phyloP scores from a whole-genome alignment of 305 asterid genomes.

The Petunia hybrid region DNA sequence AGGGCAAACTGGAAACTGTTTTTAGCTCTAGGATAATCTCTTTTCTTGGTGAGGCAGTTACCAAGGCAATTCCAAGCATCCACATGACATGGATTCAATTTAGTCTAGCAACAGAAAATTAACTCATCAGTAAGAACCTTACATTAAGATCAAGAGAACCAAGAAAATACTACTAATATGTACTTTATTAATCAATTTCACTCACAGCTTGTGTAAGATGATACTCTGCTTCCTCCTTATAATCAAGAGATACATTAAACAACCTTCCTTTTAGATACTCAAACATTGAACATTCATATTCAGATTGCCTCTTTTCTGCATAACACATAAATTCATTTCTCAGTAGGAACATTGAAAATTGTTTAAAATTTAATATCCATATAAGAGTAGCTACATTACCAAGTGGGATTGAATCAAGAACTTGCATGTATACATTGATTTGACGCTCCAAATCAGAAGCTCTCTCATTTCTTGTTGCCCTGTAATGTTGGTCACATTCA shows the following conservation, averaged over 20 bases:
- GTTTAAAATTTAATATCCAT: no score
- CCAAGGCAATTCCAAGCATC: constrained; percentile 7
- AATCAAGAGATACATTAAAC: no score
- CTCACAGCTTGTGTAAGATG: no score
- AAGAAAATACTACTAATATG: no score
- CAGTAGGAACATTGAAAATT: no score
- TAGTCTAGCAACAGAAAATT: background rate
- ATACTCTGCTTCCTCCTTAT: no score
- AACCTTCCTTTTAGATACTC: no score
- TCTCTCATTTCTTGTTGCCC: background rate
- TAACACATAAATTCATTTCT: no score
- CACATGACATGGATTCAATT: background rate
- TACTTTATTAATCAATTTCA: no score
- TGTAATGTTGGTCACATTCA: background rate
- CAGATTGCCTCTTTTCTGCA: no score
- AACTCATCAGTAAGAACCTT: background rate
- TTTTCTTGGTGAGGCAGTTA: background rate
- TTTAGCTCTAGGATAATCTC: background rate
- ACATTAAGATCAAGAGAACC: background rate
- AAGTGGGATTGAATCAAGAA: background rate
- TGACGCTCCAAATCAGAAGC: background rate
- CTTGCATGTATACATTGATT: background rate
- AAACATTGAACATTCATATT: no score
- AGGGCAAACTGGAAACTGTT: background rate
- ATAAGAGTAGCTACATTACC: background rate